Evolutionary conservation across 345 rosid genomes (phyloP), one percentile per base, ranked within the genome.

Genomic region (Hibiscus tridactylites): DNA sequence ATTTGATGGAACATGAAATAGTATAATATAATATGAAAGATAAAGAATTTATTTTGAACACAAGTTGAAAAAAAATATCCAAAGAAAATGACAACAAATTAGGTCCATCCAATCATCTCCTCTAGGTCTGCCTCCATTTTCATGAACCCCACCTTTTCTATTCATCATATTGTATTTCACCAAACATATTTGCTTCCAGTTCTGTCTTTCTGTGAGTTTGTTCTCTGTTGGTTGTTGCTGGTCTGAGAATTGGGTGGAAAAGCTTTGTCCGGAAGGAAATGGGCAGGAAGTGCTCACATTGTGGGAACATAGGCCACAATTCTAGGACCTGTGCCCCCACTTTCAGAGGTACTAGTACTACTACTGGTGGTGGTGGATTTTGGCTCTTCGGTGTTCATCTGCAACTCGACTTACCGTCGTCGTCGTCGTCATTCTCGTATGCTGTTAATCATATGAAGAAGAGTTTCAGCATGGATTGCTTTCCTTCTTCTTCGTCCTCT

Each of bases 211-310:
- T 33, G 37, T 33, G 37, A 33, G 37, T 33, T 33, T 33, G 37
- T 33, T 33, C 0, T 33, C 37, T 33, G 37, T 33, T 33, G 37
- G 37, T 33, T 33, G 37, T 68, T 59, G n/a, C 73, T 71, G 28
- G 74, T 77, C 58, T 44, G 13, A 69, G 13, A 65, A 50, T 50
- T 50, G 56, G 56, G 56, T 5, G 77, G 42, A 37, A 71, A 76
- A 9, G 33, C 19, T 68, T 66, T 78, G 81, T 79, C 80, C 53
- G 78, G 76, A 61, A 60, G 71, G 76, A 80, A 69, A 88, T 88
- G 93, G 86, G 87, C 77, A 88, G 93, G 66, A 88, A 81, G 73
- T 88, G 93, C 82, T 88, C 93, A 61, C 89, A 84, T 67, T 88
- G 91, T 62, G 86, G 91, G 58, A 86, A 81, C 81, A 76, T 71